Conservation (phyloP, 139 green algal genomes). For the Eudorina sp. region DNA sequence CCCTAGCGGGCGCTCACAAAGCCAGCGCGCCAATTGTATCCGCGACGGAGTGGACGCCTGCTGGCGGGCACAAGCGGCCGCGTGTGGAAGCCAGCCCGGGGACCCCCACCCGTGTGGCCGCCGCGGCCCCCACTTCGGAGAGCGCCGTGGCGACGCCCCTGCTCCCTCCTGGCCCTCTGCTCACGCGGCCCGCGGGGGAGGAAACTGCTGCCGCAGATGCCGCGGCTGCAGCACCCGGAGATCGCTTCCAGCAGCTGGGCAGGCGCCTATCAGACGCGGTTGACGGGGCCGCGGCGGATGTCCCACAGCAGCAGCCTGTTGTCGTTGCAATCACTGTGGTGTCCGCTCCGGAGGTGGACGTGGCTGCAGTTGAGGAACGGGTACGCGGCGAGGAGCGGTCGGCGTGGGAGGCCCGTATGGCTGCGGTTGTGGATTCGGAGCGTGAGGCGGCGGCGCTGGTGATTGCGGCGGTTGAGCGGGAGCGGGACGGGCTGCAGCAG, state of each 20-base stretch:
- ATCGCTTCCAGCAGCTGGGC: slow-evolving; percentile 43
- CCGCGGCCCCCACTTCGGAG: background rate
- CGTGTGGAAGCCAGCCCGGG: slow-evolving; percentile 21
- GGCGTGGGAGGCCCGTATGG: background rate
- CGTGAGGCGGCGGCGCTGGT: slow-evolving; percentile 24
- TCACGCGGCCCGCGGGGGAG: background rate
- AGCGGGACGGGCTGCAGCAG: slow-evolving; percentile 30
- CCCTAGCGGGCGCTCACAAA: background rate
- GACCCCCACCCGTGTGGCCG: slow-evolving; percentile 1
- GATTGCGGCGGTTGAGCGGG: background rate
- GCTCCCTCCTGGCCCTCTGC: background rate
- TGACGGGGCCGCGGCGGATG: background rate
- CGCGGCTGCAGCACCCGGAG: background rate
- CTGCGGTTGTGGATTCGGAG: slow-evolving; percentile 26
- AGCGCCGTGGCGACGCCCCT: slow-evolving; percentile 20
- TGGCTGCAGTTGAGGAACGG: background rate
- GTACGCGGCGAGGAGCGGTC: background rate
- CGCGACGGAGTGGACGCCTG: background rate
- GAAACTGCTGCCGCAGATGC: background rate
- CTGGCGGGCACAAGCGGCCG: background rate
- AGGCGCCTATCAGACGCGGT: background rate
- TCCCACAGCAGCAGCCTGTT: background rate
- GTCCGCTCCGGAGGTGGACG: background rate
- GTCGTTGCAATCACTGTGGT: slow-evolving; percentile 6
- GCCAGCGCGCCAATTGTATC: background rate